These are phyloP conservation scores for Camellia japonica DNA, from an alignment of 148 eudicot genomes.

Conservation along the genomic window DNA sequence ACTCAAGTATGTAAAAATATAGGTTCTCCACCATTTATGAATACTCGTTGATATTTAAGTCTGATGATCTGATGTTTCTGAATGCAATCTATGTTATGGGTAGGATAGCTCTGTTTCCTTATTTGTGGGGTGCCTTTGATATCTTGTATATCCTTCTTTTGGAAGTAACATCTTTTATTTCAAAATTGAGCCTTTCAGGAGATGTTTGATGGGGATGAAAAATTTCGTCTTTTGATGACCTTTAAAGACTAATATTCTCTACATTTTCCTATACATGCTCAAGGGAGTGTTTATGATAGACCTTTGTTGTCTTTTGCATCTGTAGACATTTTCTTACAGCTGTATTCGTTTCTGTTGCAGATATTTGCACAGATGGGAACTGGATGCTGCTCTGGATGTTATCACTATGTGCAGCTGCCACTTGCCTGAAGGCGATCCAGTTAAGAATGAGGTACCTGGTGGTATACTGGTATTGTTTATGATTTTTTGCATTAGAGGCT, in stretches of 20 bases:
- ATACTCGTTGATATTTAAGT: not conserved
- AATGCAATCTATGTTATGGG: not conserved
- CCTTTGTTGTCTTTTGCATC: slow-evolving; percentile 9
- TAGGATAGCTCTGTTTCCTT: not conserved
- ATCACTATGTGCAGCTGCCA: slow-evolving; percentile 99
- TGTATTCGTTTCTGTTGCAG: slow-evolving; percentile 35
- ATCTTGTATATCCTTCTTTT: too few relatives aligned
- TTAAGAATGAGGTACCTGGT: slow-evolving; percentile 63
- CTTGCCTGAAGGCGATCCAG: slow-evolving; percentile 60
- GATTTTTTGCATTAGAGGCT: not conserved
- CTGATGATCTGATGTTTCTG: not conserved
- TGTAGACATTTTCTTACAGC: not conserved
- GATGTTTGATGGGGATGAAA: not conserved
- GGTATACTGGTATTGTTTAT: not conserved
- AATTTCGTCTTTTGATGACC: not conserved
- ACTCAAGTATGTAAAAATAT: slow-evolving; percentile 55
- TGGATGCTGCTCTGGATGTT: slow-evolving; percentile 94
- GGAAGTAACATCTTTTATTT: not conserved
- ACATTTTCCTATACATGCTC: not conserved
- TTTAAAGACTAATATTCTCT: not conserved
- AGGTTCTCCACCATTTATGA: not conserved
- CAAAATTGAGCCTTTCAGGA: not conserved
- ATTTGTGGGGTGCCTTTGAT: not conserved
- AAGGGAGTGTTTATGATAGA: not conserved
- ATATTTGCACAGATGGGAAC: slow-evolving; percentile 87